Conservation (phyloP, 805 yeast genomes). For the Myxozyma melibiosi region DNA sequence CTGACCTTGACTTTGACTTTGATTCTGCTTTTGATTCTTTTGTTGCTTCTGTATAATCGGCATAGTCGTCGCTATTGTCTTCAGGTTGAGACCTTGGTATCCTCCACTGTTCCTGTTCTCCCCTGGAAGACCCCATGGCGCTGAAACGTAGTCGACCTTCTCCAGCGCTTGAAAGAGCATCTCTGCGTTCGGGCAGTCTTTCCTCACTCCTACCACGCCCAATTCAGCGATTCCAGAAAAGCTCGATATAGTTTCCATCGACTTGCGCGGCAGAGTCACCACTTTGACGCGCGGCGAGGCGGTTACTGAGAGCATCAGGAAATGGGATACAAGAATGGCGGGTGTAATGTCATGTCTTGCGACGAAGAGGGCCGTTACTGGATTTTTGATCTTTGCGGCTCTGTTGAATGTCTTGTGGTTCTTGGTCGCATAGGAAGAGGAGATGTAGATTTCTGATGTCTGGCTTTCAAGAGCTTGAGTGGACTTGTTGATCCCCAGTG, state of each 20-base stretch:
- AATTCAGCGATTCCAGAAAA: constrained; percentile 19
- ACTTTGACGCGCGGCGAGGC: constrained; percentile 21
- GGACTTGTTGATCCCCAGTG: constrained; percentile 27
- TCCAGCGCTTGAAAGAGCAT: constrained; percentile 12
- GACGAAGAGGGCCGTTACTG: constrained; percentile 31
- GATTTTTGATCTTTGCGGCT: constrained; percentile 4
- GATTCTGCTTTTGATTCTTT: too few species aligned
- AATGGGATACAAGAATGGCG: constrained; percentile 31
- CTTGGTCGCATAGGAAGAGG: background rate
- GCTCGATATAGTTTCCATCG: constrained; percentile 11
- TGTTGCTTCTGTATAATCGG: constrained; percentile 8
- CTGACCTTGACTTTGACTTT: background rate
- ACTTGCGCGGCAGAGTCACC: constrained; percentile 23
- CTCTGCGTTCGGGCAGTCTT: constrained; percentile 4
- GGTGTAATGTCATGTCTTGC: constrained; percentile 34
- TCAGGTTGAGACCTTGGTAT: constrained; percentile 14
- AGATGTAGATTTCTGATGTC: background rate
- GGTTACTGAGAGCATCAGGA: constrained; percentile 30
- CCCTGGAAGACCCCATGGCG: constrained; percentile 17
- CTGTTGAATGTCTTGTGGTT: background rate
- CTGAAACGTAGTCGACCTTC: constrained; percentile 2
- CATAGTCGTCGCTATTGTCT: constrained; percentile 17
- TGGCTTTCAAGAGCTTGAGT: constrained; percentile 29
- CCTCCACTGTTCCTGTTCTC: background rate
- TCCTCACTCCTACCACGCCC: constrained; percentile 24